phyloP scores from a whole-genome alignment of 148 eudicot species.

The Rhododendron molle region DNA sequence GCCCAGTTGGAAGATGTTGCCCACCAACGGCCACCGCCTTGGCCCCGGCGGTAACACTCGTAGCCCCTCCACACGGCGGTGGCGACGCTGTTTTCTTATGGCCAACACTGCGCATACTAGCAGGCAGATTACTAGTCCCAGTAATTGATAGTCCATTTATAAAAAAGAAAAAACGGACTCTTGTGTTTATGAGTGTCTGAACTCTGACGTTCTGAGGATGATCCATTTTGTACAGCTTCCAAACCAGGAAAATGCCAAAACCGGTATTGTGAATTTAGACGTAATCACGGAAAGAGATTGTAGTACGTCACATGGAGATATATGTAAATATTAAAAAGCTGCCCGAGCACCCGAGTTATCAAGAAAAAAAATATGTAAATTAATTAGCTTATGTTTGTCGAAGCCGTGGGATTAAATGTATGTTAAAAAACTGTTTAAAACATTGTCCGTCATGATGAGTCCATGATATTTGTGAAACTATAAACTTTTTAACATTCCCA shows the following conservation, averaged over 20 bases:
- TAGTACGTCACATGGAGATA: no score
- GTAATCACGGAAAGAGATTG: no score
- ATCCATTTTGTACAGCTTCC: background rate
- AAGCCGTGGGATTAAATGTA: background rate
- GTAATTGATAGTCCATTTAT: slow-evolving; percentile 10
- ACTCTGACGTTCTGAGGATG: background rate
- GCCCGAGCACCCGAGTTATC: no score
- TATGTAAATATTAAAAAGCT: no score
- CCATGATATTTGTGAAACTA: background rate
- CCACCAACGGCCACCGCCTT: slow-evolving; percentile 16
- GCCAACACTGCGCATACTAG: slow-evolving; percentile 11
- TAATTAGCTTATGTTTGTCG: background rate
- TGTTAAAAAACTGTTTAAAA: no score
- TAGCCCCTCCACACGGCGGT: background rate
- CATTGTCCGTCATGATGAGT: background rate
- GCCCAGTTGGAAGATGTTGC: slow-evolving; percentile 27
- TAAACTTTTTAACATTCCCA: no score
- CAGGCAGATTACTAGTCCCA: slow-evolving; percentile 1
- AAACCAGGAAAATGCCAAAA: background rate
- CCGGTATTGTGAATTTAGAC: no score
- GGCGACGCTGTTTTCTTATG: background rate
- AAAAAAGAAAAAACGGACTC: background rate
- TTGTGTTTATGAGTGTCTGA: background rate
- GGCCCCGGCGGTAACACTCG: slow-evolving; percentile 20
- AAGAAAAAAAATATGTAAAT: no score